phyloP scores from a whole-genome alignment of 441 rosid species.

The Hura crepitans region DNA sequence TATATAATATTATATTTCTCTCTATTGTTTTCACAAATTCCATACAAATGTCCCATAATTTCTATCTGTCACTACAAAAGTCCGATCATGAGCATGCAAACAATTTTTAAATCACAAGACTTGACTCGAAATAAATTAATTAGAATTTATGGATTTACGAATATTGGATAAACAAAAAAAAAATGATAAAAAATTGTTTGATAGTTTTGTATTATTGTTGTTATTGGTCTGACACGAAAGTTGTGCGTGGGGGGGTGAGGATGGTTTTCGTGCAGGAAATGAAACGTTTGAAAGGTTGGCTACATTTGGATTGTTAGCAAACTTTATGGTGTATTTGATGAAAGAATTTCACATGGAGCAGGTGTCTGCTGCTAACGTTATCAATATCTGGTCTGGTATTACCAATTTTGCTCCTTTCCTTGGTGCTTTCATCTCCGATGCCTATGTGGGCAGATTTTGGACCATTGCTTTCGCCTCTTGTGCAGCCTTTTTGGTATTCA shows the following conservation, averaged over 20 bases:
- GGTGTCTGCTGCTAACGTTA: conserved; percentile 49
- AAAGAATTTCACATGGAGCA: conserved; percentile 54
- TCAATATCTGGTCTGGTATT: conserved; percentile 60
- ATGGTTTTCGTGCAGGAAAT: conserved; percentile 46
- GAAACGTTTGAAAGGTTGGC: conserved; percentile 82
- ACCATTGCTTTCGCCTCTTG: conserved; percentile 61
- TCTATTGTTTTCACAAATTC: no score
- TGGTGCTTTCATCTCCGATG: conserved; percentile 64
- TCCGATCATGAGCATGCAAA: no score
- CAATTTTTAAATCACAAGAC: no score
- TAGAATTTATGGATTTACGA: no score
- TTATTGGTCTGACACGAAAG: no score
- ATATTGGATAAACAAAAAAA: no score
- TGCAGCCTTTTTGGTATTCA: conserved; percentile 47
- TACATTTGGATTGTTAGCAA: conserved; percentile 51
- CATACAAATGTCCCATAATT: no score
- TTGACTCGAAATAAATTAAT: no score
- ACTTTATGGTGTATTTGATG: conserved; percentile 68
- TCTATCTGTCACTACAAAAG: no score
- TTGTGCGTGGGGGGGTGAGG: no score
- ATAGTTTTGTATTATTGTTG: no score
- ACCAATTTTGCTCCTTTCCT: conserved; percentile 59
- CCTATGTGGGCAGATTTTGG: conserved; percentile 47
- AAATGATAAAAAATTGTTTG: no score
- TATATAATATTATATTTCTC: background rate